Conservation (phyloP, 2,329 filamentous ascomycete genomes). For the Diplodia intermedia region DNA sequence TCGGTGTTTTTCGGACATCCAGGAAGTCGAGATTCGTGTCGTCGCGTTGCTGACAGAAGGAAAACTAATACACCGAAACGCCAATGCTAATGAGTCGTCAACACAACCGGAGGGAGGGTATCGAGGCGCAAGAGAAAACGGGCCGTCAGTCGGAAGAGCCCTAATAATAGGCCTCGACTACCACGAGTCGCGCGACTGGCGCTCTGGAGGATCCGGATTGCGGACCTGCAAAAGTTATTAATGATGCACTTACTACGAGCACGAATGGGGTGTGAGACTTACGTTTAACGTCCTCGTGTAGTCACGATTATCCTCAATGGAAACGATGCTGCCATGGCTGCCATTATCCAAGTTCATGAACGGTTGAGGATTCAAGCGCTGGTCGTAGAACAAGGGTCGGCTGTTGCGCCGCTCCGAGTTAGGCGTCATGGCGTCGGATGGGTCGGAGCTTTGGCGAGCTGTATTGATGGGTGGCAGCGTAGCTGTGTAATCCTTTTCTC, state of each 20-base stretch:
- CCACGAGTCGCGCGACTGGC: constrained; percentile 26
- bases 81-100: constrained; percentile 34
- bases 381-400: constrained; percentile 56
- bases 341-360: constrained; percentile 56
- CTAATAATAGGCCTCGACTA: constrained; percentile 5
- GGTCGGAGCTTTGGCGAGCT: constrained; percentile 41
- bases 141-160: constrained; percentile 22
- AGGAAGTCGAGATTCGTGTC: constrained; percentile 18
- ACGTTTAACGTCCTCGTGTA: constrained; percentile 57
- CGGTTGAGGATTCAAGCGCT: constrained; percentile 56
- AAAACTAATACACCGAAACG: constrained; percentile 27
- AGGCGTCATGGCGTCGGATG: constrained; percentile 45
- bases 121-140: constrained; percentile 22
- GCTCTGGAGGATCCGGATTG: constrained; percentile 43
- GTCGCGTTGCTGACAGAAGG: constrained; percentile 18
- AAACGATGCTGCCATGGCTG: constrained; percentile 55
- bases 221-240: constrained; percentile 39
- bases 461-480: constrained; percentile 39
- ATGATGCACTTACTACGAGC: background rate
- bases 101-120: constrained; percentile 27
- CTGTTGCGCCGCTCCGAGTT: constrained; percentile 49
- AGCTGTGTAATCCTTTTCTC: constrained; percentile 40
- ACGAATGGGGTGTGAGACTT: constrained; percentile 33
- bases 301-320: constrained; percentile 56
- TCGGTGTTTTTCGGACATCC: constrained; percentile 28